A percentile compares a stretch with the other conserved stretches of the same genome.
Evolutionary conservation across 2,329 filamentous ascomycete species (phyloP).

Genomic region (Hymenoscyphus linearis): DNA sequence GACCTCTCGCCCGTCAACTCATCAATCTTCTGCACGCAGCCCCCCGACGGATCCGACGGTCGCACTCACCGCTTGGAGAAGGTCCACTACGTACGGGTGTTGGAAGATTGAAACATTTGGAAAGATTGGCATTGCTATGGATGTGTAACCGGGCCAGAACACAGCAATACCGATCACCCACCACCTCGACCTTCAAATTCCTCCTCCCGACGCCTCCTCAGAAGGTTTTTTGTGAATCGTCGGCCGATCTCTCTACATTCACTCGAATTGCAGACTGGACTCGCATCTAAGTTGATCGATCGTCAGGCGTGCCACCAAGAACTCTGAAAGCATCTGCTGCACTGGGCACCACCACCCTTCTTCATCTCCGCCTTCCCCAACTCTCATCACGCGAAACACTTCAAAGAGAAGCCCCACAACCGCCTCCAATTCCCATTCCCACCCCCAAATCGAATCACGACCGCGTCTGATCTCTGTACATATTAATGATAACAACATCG

Average conservation of each 20-base stretch:
- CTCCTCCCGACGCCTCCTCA: not conserved
- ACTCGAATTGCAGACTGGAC: not conserved
- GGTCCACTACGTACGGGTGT: not conserved
- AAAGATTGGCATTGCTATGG: not conserved
- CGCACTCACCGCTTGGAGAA: not conserved
- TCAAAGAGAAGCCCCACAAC: not conserved
- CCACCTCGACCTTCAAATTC: not conserved
- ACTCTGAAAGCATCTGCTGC: not conserved
- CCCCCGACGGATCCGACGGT: not conserved
- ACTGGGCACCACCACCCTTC: too few species aligned
- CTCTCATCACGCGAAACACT: not conserved
- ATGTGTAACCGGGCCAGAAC: not conserved
- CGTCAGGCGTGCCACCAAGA: not conserved
- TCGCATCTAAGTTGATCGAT: not conserved
- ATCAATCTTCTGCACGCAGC: not conserved
- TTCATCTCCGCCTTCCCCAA: not conserved
- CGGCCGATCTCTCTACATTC: not conserved
- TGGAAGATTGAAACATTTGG: not conserved
- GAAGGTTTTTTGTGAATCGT: not conserved
- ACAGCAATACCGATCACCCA: not conserved
- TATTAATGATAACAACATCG: not conserved
- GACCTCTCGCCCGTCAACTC: not conserved
- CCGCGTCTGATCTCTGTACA: not conserved
- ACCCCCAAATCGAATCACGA: not conserved
- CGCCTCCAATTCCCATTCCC: not conserved